phyloP scores from a whole-genome alignment of 345 rosid species.

The Salix suchowensis region DNA sequence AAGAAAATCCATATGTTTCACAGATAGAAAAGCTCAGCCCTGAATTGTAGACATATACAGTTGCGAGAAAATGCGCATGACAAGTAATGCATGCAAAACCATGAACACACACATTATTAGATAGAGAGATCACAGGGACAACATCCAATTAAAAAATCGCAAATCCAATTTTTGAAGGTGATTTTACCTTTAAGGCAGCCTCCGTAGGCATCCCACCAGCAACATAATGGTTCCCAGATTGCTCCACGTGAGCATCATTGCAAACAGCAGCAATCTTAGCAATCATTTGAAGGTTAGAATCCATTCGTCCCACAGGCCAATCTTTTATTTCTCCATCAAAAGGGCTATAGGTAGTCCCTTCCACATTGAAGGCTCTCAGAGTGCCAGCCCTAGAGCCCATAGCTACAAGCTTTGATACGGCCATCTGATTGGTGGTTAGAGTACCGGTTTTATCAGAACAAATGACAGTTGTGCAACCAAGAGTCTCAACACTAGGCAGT shows the following conservation, averaged over 20 bases:
- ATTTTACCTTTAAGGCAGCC: conserved; percentile 89
- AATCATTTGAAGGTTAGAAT: conserved; percentile 79
- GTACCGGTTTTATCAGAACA: conserved; percentile 97
- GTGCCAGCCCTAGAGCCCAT: conserved; percentile 65
- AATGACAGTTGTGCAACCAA: conserved; percentile 89
- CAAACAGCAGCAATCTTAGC: conserved; percentile 87
- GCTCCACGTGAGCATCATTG: conserved; percentile 78
- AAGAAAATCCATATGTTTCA: not conserved
- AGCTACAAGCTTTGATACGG: conserved; percentile 78
- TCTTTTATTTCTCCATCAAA: conserved; percentile 70
- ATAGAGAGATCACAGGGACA: not conserved
- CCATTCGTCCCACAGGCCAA: conserved; percentile 72
- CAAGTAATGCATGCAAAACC: not conserved
- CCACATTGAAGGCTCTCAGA: conserved; percentile 69
- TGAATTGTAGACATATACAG: not conserved
- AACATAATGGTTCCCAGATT: conserved; percentile 59
- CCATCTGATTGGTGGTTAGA: conserved; percentile 90
- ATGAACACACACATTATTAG: not conserved
- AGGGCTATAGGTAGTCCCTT: conserved; percentile 80
- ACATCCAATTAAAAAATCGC: not conserved
- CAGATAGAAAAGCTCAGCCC: conserved; percentile 6
- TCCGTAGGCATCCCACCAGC: conserved; percentile 84
- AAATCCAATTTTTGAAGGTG: not conserved
- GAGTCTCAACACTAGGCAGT: conserved; percentile 92
- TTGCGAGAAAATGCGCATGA: conserved; percentile 1